Conservation (phyloP, 805 yeast genomes). For the Scheffersomyces lignosus region DNA sequence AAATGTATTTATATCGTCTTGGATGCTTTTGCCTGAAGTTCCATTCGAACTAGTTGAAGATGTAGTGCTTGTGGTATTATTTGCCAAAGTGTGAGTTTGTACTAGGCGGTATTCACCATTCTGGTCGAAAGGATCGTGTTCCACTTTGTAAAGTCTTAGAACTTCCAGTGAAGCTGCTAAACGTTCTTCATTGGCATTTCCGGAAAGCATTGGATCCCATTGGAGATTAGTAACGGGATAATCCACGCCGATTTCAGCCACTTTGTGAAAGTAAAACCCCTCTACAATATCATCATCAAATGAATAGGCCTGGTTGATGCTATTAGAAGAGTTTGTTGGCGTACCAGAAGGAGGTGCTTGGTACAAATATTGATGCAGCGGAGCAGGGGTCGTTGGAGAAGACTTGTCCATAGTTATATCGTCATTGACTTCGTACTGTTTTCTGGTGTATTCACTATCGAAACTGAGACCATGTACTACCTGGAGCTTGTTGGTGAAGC, state of each 20-base stretch:
- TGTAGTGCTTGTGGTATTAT: slow-evolving; percentile 29
- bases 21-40: slow-evolving; percentile 41
- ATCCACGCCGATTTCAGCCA: slow-evolving; percentile 53
- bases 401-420: slow-evolving; percentile 7
- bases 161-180: slow-evolving; percentile 74
- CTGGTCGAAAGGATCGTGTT: slow-evolving; percentile 43
- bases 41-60: slow-evolving; percentile 6
- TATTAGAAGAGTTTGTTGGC: slow-evolving; percentile 5
- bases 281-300: slow-evolving; percentile 11
- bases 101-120: slow-evolving; percentile 37
- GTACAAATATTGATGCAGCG: not conserved
- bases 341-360: slow-evolving; percentile 4
- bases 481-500: slow-evolving; percentile 64
- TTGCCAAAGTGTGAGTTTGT: slow-evolving; percentile 42
- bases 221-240: slow-evolving; percentile 71
- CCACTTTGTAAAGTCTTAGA: slow-evolving; percentile 60
- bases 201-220: slow-evolving; percentile 65
- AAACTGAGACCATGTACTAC: slow-evolving; percentile 37
- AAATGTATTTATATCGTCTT: slow-evolving; percentile 48
- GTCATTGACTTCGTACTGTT: slow-evolving; percentile 15
- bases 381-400: not conserved
- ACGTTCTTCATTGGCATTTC: slow-evolving; percentile 31
- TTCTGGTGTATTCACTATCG: slow-evolving; percentile 20
- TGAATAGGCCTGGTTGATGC: not conserved
- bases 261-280: slow-evolving; percentile 44